Percentiles rank a stretch among this genome's conserved stretches.
Conservation (phyloP, 2,329 filamentous ascomycete species). For the Ambrosiella beaveri region DNA sequence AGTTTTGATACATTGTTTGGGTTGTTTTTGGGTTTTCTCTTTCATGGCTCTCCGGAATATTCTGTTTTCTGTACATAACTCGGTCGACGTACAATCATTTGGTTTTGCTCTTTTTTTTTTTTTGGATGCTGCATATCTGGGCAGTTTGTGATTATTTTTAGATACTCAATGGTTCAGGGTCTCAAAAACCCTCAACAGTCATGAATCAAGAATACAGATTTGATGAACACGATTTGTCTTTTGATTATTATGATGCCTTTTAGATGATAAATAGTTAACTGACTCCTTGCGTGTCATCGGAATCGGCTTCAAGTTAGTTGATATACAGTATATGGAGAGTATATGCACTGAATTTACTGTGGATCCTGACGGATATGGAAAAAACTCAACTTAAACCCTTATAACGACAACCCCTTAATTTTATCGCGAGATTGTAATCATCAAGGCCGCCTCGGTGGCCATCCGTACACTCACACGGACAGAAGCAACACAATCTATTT, state of each 20-base stretch:
- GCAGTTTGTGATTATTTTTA: background rate
- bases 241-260: background rate
- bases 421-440: no score
- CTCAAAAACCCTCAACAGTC: background rate
- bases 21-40: background rate
- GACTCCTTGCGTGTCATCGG: background rate
- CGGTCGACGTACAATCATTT: slow-evolving; percentile 4
- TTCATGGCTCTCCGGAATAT: slow-evolving; percentile 1
- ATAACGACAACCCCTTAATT: no score
- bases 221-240: background rate
- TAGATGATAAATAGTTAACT: background rate
- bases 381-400: no score
- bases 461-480: no score
- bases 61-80: slow-evolving; percentile 8
- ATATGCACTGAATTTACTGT: no score
- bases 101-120: slow-evolving; percentile 3
- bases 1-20: background rate
- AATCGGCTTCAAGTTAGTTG: no score
- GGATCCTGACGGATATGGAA: no score
- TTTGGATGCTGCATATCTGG: background rate
- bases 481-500: no score
- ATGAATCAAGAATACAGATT: background rate
- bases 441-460: no score
- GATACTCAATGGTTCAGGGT: no score
- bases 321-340: no score